Conservation (phyloP, 768 basidiomycete genomes). For the Tulasnella sp. region DNA sequence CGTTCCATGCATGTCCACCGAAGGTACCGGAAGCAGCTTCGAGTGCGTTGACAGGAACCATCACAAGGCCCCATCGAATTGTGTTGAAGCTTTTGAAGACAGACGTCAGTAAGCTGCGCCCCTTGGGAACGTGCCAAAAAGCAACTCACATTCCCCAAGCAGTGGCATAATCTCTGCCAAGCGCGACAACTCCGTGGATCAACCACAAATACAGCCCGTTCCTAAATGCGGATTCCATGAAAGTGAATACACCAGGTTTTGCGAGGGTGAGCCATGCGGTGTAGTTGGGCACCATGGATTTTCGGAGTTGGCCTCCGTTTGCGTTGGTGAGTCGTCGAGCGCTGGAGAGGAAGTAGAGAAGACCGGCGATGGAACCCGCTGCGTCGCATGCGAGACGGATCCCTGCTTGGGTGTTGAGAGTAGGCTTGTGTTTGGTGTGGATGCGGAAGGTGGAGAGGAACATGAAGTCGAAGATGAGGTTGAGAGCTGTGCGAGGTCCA, state of each 20-base stretch:
- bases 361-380: slow-evolving; percentile 17
- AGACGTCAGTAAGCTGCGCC: background rate
- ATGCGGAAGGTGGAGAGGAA: slow-evolving; percentile 24
- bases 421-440: slow-evolving; percentile 7
- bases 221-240: slow-evolving; percentile 22
- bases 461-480: slow-evolving; percentile 25
- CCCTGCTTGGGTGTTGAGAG: slow-evolving; percentile 23
- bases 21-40: slow-evolving; percentile 23
- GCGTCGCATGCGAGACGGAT: slow-evolving; percentile 24
- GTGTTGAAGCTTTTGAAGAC: slow-evolving; percentile 19
- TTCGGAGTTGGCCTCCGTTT: background rate
- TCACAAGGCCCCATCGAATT: slow-evolving; percentile 25
- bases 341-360: slow-evolving; percentile 21
- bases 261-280: slow-evolving; percentile 9
- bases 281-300: background rate
- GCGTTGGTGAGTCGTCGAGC: background rate
- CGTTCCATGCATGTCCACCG: slow-evolving; percentile 23
- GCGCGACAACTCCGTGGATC: slow-evolving; percentile 19
- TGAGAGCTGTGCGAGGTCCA: slow-evolving; percentile 7
- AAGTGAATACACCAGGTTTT: slow-evolving; percentile 16
- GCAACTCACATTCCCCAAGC: slow-evolving; percentile 24
- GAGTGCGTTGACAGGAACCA: slow-evolving; percentile 25
- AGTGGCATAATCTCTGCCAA: slow-evolving; percentile 21
- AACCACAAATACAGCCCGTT: slow-evolving; percentile 24
- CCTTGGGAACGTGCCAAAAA: background rate